Evolutionary conservation across 495 filamentous ascomycete genomes (phyloP).

Genomic region (Penicillium verhagenii): DNA sequence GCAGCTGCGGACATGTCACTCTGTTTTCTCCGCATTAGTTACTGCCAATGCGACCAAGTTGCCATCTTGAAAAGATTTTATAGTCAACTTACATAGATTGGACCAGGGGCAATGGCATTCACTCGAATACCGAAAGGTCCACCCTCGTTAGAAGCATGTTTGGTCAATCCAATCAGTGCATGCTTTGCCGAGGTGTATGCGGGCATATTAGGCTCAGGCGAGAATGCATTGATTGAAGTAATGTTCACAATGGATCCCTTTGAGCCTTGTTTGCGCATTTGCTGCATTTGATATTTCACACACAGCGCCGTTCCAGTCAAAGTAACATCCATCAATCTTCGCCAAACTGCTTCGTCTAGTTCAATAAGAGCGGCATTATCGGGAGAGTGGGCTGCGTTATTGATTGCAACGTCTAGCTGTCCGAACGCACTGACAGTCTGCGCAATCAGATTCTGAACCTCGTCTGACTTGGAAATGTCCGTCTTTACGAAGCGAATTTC

Average conservation of each 20-base stretch:
- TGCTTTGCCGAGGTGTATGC: constrained; percentile 46
- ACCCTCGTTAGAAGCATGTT: constrained; percentile 25
- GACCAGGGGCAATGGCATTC: constrained; percentile 23
- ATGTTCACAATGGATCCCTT: constrained; percentile 45
- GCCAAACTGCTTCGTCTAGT: constrained; percentile 15
- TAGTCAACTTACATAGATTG: constrained; percentile 7
- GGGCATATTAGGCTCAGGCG: constrained; percentile 23
- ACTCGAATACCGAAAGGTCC: constrained; percentile 19
- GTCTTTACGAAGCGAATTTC: constrained; percentile 20
- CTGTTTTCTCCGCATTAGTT: constrained; percentile 11
- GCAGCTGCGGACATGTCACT: constrained; percentile 24
- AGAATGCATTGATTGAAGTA: constrained; percentile 32
- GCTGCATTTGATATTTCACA: constrained; percentile 17
- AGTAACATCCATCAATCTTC: constrained; percentile 8
- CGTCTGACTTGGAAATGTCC: constrained; percentile 15
- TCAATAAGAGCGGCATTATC: constrained; percentile 5
- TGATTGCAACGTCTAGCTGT: constrained; percentile 19
- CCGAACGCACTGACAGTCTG: constrained; percentile 16
- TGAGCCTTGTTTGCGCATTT: constrained; percentile 19
- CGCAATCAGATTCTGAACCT: constrained; percentile 16
- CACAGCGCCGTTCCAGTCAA: constrained; percentile 19
- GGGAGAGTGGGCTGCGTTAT: constrained; percentile 19
- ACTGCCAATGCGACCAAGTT: too few species aligned
- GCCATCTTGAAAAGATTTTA: too few species aligned
- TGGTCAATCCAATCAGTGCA: constrained; percentile 43